These are phyloP conservation scores for Schoenoplectus tabernaemontani DNA, from an alignment of 202 grass and related monocot species.

Conservation along the genomic window DNA sequence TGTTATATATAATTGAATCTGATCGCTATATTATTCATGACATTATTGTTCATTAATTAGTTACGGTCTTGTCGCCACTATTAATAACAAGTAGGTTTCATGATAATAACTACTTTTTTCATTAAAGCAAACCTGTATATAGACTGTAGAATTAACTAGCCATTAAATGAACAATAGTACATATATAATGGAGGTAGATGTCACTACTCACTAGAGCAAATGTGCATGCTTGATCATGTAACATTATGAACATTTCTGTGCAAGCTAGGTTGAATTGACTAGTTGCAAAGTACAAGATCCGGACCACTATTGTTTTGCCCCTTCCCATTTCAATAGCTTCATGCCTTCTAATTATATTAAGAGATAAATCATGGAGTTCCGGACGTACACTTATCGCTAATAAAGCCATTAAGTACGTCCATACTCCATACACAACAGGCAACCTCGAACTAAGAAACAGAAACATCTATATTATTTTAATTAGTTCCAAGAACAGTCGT, in stretches of 20 bases:
- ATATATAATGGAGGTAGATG: background rate
- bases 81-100: background rate
- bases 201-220: no score
- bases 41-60: background rate
- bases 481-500: conserved; percentile 8
- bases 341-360: conserved; percentile 2
- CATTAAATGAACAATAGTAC: background rate
- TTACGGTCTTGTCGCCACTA: background rate
- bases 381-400: background rate
- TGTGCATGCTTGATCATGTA: background rate
- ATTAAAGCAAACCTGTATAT: background rate
- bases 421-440: background rate
- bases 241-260: background rate
- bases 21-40: background rate
- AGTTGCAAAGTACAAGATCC: background rate
- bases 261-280: background rate
- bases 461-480: background rate
- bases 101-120: background rate
- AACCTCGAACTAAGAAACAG: background rate
- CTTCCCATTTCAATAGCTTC: background rate
- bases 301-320: background rate
- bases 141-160: background rate
- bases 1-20: background rate
- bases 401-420: background rate
- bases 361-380: background rate